Base-by-base conservation (phyloP, 352 stramenopile genomes). In the Phytophthora sansomeana region DNA sequence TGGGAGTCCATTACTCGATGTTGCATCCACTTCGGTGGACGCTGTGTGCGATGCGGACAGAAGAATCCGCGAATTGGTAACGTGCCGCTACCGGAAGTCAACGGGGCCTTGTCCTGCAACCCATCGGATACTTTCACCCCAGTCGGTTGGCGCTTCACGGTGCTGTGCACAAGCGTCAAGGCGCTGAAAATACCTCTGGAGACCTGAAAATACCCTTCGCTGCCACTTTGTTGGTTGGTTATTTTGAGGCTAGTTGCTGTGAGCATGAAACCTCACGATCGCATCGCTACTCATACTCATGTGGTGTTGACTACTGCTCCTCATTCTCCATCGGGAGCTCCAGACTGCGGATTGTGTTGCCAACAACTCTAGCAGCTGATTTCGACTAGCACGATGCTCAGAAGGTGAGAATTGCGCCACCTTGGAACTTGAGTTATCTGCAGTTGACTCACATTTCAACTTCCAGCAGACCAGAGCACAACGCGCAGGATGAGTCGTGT, bases 381-480 rank as follows among this genome's bases (percentile, higher is more conserved):
- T 36, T 36, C 32, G 13, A 36, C 32, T 5, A 28, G 32, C n/a
- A 50, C 44, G 26, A 72, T 72, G 63, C 19, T 67, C 10, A 56
- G 57, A 67, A 72, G 63, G 63, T 67, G 11, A 24, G 44, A 9
- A 6, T 52, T 17, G n/a, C n/a, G 44, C 11, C 24, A 38, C n/a
- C 14, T 52, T 24, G 10, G 7, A 43, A 14, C 9, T 6, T 33
- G 39, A 47, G 29, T 29, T 19, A 24, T 10, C 32, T 1, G 14
- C 43, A 9, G 3, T 42, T 17, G 43, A 30, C 51, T 63, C 8
- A 68, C 16, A 63, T 4, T 43, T 39, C 42, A 26, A 17, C 29
- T 10, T 46, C 13, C 9, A 41, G 44, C 41, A 75, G 71, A 44
- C 70, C 74, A 39, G 77, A 85, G 39, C 68, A 68, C 35, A 60